Evolutionary conservation across 257 asterid species (phyloP), one percentile per base, ranked within the genome.

Genomic region (Nicotiana otophora): DNA sequence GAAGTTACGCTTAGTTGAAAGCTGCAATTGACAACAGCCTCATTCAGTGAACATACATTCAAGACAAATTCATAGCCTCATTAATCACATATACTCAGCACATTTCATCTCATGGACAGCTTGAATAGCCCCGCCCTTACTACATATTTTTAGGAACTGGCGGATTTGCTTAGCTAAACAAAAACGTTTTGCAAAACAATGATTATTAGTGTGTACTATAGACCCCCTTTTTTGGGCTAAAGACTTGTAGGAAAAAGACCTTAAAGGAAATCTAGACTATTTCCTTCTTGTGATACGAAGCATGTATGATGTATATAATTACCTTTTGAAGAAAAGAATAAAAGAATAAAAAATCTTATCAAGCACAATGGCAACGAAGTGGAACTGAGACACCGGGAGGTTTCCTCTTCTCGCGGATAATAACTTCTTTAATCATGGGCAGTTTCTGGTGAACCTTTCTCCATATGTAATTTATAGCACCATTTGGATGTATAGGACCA

Each of bases 401-500:
- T 86, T 92, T 94, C 88, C 99, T 90, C 85, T 93, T 91, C 90
- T 95, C 97, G 31, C 99, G 93, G 17, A 84, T 61, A 16, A 91
- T 85, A 85, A 95, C 96, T 88, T 95, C 99, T 85, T 88, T 92
- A 53, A 94, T 89, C 83, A 87, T 26, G 3, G 99, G 97, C 76
- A 95, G 82, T 83, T 92, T 95, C 77, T 94, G 91, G 58, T 91
- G 88, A 81, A 95, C 94, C 90, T 95, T 95, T 82, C 78, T 89
- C 99, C 99, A 94, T 62, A 95, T 94, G 75, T 91, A 88, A 78
- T 95, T 91, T 87, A 95, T 98, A 26, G 97, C 94, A 54, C 99
- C 98, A 28, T 90, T 89, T 2, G 81, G 70, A 68, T 87, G 89
- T 28, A 88, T 36, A 2, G 97, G 97, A 8, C 98, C 97, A 26